Base-by-base conservation (phyloP, 345 rosid genomes). In the Diplotaxis tenuifolia region DNA sequence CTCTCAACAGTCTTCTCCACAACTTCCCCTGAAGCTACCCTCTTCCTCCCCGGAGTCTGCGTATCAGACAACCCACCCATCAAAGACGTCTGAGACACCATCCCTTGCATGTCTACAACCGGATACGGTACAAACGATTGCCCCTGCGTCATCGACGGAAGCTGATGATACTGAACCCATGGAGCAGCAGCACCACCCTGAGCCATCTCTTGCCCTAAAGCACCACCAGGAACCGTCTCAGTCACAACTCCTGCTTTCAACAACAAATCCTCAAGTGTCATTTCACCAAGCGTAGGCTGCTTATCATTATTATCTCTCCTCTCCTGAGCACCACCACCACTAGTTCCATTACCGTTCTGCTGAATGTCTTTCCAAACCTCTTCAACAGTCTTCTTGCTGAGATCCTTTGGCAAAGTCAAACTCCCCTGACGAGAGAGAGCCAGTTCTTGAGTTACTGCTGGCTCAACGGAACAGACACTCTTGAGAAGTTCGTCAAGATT, bases 401-500 rank as follows among this genome's bases (percentile, higher is more conserved):
- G 53, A 47, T 47, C 53, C 19, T 20, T 20, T 2, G 53, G 53
- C 19, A 47, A 16, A 47, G 19, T 47, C 53, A 47, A 16, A 16
- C 53, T 47, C 21, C 53, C 21, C 53, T 47, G 53, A 47, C 53
- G 53, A 47, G 53, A 47, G 50, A 16, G 21, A 47, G 9, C 20
- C 53, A n/a, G n/a, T n/a, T 47, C 53, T 20, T 47, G 21, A 45
- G 47, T 5, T 1, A 7, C 15, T 12, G 47, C 86, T 84, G n/a
- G n/a, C n/a, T 95, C 99, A 65, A 82, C 92, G 5, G 92, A 85
- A 83, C 87, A 88, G 2, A 95, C 91, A 73, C 83, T 95, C 87
- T 88, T 95, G 38, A 95, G 90, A 61, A 90, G 90, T 75, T 95
- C 99, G 23, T 95, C 99, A 4, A 95, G 84, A 76, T 95, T 95